Evolutionary conservation across 179 eudicot species (phyloP), one percentile per base, ranked within the genome.

Genomic region (Heliamphora ciliata): DNA sequence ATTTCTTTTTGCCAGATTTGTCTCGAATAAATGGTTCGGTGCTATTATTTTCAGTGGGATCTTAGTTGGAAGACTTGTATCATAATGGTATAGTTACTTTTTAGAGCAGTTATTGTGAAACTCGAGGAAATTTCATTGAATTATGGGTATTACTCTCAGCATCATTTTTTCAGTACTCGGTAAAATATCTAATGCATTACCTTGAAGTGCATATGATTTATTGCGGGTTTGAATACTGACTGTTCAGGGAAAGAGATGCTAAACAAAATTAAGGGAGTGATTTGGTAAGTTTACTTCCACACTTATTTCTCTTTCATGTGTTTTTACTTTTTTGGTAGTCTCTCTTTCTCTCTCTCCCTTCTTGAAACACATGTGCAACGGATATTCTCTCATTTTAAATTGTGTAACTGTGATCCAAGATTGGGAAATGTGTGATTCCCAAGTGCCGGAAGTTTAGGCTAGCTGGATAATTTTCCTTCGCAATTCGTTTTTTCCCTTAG

Each of bases 1-100:
- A 63, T 72, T 68, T 81, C 56, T 17, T 13, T 54, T 69, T 84
- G 82, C 81, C 80, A 94, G 98, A 87, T 95, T 94, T 81, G 91
- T 88, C 52, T 95, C 98, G 67, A 93, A 93, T 78, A 95, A 92
- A 82, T 95, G 98, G 98, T 93, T 93, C 83, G 98, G 98, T 14
- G 97, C 95, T 66, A 85, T 95, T 60, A 61, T 95, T 83, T 93
- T 88, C 64, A 86, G 91, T 52, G 97, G 97, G 72, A 87, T 92
- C 79, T 81, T 95, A 80, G 84, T 88, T 52, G 98, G 98, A 86
- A 91, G 89, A 86, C 86, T 95, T 44, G 79, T 85, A 54, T 83
- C 76, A 3, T 86, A 78, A 80, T 75, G 88, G 87, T 82, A 81
- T 65, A 65, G 75, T 70, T 48, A 1, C 31, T 48, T 6, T 64